Conservation (phyloP, 352 stramenopile species). For the Bremia lactucae region DNA sequence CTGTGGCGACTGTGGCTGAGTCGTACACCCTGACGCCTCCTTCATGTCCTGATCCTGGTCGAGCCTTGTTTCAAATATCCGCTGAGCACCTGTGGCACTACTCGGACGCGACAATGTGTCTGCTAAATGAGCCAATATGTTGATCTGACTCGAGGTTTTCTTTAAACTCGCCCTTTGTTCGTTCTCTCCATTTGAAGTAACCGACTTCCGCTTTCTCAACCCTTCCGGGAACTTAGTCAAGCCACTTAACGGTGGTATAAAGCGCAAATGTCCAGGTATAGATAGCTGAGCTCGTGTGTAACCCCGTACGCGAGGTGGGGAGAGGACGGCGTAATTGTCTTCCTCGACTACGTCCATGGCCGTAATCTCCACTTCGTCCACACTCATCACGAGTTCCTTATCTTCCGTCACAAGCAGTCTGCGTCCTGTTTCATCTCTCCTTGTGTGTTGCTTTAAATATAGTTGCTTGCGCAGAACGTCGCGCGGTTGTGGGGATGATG, state of each 20-base stretch:
- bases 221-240: conserved; percentile 58
- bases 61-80: conserved; percentile 11
- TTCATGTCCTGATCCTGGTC: conserved; percentile 47
- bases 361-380: conserved; percentile 60
- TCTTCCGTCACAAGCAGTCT: conserved; percentile 13
- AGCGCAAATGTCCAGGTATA: conserved; percentile 44
- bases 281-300: conserved; percentile 29
- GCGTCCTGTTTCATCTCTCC: conserved; percentile 2
- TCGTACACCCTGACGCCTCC: conserved; percentile 14
- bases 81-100: conserved; percentile 15
- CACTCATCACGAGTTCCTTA: conserved; percentile 24
- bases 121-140: conserved; percentile 26
- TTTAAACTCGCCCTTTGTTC: conserved; percentile 33
- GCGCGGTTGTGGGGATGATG: conserved; percentile 65
- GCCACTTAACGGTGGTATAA: conserved; percentile 43
- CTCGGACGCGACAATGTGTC: conserved; percentile 16
- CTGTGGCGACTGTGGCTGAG: conserved; percentile 18
- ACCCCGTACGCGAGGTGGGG: conserved; percentile 2
- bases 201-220: conserved; percentile 66
- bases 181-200: conserved; percentile 11
- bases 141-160: conserved; percentile 60
- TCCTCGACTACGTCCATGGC: conserved; percentile 27
- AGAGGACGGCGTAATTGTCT: conserved; percentile 11
- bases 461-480: conserved; percentile 67
- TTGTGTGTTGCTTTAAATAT: conserved; percentile 32